Base-by-base conservation (phyloP, 1,284 basidiomycete species). In the Veloboletus limbatus region DNA sequence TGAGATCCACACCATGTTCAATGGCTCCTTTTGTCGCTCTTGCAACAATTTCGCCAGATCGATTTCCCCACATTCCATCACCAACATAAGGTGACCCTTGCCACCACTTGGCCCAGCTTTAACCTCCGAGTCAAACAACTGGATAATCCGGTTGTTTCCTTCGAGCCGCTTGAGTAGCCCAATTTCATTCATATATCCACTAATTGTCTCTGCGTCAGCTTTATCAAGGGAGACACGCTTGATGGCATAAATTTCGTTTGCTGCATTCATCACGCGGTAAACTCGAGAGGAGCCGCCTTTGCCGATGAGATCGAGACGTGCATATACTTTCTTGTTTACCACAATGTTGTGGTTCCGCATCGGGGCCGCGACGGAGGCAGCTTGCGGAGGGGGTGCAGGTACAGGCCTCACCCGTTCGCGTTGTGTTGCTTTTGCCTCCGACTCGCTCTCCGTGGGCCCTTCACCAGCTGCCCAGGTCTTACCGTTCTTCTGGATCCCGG, bases 101-200 rank as follows among this genome's bases (percentile, higher is more conserved):
- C 78, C 75, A 46, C 80, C 78, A 43, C 79, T 76, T n/a, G 76
- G 70, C 32, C 78, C 76, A 26, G 76, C 70, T 61, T 80, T 80
- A 49, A 91, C 69, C 67, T 97, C 92, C 48, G 88, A 87, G 62
- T 96, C 94, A 53, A 92, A 79, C 36, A 97, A 69, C 50, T 88
- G 79, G 53, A 97, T 97, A 56, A 97, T 93, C 36, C 92, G 78
- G 47, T 81, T 83, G 62, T 96, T 94, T 22, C 93, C 94, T 33
- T 84, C 83, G 5, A 97, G 73, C 13, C 92, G 82, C 59, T 91
- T 89, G 17, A 97, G 74, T 36, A 97, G 71, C 11, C 84, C 79
- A 51, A 97, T 97, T 71, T 97, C 94, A 63, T 97, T 96, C 76
- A 90, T 88, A 66, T 95, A 97, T n/a, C 90, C 88, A 45, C 77